Evolutionary conservation across 164 flowering plant genomes (phyloP).

Genomic region (Piper longum): DNA sequence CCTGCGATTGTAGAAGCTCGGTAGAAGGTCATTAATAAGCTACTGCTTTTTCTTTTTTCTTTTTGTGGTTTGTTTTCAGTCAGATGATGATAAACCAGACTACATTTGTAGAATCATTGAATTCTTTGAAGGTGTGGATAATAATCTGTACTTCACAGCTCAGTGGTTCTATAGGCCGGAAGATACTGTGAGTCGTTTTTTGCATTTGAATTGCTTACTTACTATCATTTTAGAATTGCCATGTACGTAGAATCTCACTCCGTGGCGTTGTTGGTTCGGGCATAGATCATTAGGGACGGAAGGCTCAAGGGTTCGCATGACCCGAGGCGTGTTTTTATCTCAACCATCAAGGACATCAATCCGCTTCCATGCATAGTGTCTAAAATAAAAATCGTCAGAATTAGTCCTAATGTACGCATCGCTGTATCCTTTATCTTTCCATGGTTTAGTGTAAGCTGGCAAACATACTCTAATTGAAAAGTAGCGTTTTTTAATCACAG

Average conservation of each 20-base stretch:
- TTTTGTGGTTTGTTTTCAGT: conserved; percentile 18
- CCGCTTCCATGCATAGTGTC: conserved; percentile 43
- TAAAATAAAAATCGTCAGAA: conserved; percentile 27
- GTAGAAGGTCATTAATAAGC: background rate
- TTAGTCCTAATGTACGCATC: conserved; percentile 25
- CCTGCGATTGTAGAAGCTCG: too few species aligned
- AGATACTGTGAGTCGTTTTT: conserved; percentile 50
- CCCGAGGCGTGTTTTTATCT: conserved; percentile 37
- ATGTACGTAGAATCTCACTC: background rate
- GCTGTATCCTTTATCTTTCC: too few species aligned
- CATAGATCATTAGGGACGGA: conserved; percentile 14
- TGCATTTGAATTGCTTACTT: background rate
- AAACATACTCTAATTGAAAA: background rate
- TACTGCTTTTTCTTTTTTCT: background rate
- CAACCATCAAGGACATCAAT: conserved; percentile 49
- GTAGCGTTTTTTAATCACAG: conserved; percentile 13
- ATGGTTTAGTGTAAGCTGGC: background rate
- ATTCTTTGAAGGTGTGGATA: conserved; percentile 41
- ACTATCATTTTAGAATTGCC: background rate
- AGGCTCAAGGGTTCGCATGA: conserved; percentile 19
- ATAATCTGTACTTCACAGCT: conserved; percentile 28
- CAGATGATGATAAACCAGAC: conserved; percentile 24
- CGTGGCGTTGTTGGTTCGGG: background rate
- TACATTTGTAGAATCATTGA: conserved; percentile 57
- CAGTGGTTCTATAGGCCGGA: conserved; percentile 67